Evolutionary conservation across 2,329 filamentous ascomycete species (phyloP).

Genomic region (Penicillium crustosum): DNA sequence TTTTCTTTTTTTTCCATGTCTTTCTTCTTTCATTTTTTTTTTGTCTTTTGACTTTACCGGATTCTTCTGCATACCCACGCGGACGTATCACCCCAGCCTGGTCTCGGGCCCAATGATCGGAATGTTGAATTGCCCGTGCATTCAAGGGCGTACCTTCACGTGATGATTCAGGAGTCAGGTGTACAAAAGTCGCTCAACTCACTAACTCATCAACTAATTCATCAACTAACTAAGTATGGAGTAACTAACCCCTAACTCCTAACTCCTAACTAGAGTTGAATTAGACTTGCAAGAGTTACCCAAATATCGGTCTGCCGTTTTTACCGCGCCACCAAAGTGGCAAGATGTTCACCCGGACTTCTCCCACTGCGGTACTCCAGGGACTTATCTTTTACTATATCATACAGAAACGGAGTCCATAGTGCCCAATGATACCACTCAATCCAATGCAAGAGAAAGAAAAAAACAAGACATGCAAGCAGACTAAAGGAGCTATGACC

Average conservation of each 20-base stretch:
- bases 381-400: neutral
- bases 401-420: neutral
- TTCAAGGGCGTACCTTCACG: neutral
- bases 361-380: slow-evolving; percentile 4
- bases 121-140: slow-evolving; percentile 3
- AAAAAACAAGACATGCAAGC: neutral
- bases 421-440: neutral
- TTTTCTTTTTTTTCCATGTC: neutral
- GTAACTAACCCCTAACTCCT: neutral
- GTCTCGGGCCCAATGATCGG: neutral
- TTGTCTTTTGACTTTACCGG: neutral
- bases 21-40: neutral
- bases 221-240: neutral
- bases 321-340: slow-evolving; percentile 9
- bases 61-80: slow-evolving; percentile 3
- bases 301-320: neutral
- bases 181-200: neutral
- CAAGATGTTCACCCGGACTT: slow-evolving; percentile 11
- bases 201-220: neutral
- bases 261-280: neutral
- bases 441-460: neutral
- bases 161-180: slow-evolving; percentile 1
- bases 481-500: slow-evolving; percentile 3
- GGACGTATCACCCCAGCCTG: neutral
- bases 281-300: neutral